Evolutionary conservation across 176 grass and related monocot genomes (phyloP), one percentile per base, ranked within the genome.

Genomic region (Coix lacrymajobi): DNA sequence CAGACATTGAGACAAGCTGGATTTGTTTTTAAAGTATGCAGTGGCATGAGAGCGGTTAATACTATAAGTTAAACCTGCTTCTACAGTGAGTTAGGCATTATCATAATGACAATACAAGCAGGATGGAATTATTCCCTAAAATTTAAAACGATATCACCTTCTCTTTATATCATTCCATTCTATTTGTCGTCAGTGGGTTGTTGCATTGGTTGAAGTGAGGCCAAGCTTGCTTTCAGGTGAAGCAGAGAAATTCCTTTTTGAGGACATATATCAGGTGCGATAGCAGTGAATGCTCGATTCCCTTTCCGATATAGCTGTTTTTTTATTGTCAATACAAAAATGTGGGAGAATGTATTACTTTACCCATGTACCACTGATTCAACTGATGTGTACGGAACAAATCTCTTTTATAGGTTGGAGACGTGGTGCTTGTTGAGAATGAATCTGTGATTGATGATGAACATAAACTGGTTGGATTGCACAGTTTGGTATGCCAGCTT

Each of bases 341-440:
- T 75, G 38, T 62, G n/a, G 48, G 12, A 81, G 54, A 29, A 69
- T 28, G 43, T 82, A 46, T 70, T 79, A 3, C 29, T 83, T 26
- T 75, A 3, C 20, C 39, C 39, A 57, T 64, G 25, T 15, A 72
- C 3, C 34, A 78, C 32, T 31, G 33, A 73, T 72, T 15, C 2
- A 33, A 57, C 16, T 72, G 26, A 77, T 81, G 28, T 71, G 33
- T 36, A 73, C 15, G 20, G 28, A 78, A 78, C 15, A 15, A 34
- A 81, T 69, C 43, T 39, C 29, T 90, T 89, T 88, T 93, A 30
- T 79, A 95, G 96, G 87, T 98, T 78, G 96, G 96, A 68, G 96
- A 98, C 80, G 96, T 98, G 71, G 85, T 98, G 82, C 96, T 98
- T 90, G 91, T 98, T 65, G 81, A 93, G 60, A 91, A 98, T 85